Evolutionary conservation across 139 green algal genomes (phyloP), one percentile per base, ranked within the genome.

Genomic region (Deuterostichococcus epilithicus): DNA sequence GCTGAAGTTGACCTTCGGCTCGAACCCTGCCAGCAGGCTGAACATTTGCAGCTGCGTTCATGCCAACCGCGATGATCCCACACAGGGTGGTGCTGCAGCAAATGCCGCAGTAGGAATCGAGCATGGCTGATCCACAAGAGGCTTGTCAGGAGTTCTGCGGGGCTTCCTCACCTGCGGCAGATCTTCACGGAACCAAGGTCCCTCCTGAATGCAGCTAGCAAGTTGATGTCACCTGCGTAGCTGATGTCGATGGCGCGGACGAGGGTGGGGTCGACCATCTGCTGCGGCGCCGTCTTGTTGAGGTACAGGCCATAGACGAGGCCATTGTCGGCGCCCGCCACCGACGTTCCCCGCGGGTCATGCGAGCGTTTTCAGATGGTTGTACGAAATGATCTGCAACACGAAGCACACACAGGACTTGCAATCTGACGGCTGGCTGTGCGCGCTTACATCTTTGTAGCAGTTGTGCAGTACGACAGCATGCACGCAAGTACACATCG

Each of bases 201-300:
- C 8, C 42, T 52, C 42, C 42, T 8, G 13, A 13, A 52, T 52
- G 8, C 8, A 52, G 42, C 28, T 30, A n/a, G 52, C 52, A 63
- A 30, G 52, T 13, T 20, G 28, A 63, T 25, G 52, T 39, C 23
- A 73, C 70, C 70, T 75, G 39, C 33, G 28, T 44, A 75, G 26
- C 25, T 32, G 28, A 45, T 66, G 70, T 75, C 59, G 1, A 75
- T 30, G 1, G 42, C n/a, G 5, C 70, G 70, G 70, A 44, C 42
- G 25, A 75, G 32, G 5, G 70, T 75, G 25, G 70, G 34, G 39
- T 75, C 70, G n/a, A 67, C 66, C 34, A 75, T 66, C 37, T 45
- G 58, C n/a, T 67, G 36, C 42, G 20, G 70, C 18, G 38, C 39
- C 33, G n/a, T 33, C 42, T 30, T 45, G 38, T 37, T 65, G 42